A percentile compares a stretch with the other conserved stretches of the same genome.
Evolutionary conservation across 2,329 filamentous ascomycete genomes (phyloP).

Genomic region (Colletotrichum gloeosporioides): DNA sequence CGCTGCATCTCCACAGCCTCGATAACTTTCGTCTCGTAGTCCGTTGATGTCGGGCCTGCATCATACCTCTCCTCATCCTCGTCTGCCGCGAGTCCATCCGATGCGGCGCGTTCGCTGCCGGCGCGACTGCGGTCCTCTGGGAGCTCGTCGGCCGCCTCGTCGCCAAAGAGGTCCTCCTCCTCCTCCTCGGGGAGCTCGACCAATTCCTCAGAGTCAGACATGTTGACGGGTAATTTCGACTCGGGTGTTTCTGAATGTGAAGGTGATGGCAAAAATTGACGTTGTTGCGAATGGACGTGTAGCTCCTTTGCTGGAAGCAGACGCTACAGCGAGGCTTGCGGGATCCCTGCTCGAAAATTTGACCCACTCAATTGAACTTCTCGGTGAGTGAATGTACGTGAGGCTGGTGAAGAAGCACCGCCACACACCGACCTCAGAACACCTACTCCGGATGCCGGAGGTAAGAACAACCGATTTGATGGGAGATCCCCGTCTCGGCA

Average conservation of each 20-base stretch:
- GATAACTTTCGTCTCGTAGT: constrained; percentile 58
- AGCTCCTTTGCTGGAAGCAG: background rate
- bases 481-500: background rate
- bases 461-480: background rate
- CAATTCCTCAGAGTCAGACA: constrained; percentile 64
- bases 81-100: constrained; percentile 50
- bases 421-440: background rate
- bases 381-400: background rate
- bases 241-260: background rate
- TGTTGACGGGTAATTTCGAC: constrained; percentile 29
- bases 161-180: constrained; percentile 67
- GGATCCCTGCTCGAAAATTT: constrained; percentile 2
- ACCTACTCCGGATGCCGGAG: background rate
- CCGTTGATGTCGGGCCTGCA: constrained; percentile 35
- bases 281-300: background rate
- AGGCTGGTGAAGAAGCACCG: constrained; percentile 10
- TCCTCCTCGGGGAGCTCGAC: constrained; percentile 57
- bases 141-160: constrained; percentile 61
- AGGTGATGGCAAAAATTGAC: background rate
- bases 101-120: constrained; percentile 66
- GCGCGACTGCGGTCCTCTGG: constrained; percentile 63
- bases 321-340: constrained; percentile 6
- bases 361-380: constrained; percentile 8
- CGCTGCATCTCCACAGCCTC: constrained; percentile 70
- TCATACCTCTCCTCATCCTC: constrained; percentile 50